Base-by-base conservation (phyloP, 495 filamentous ascomycete species). In the Podospora australis region DNA sequence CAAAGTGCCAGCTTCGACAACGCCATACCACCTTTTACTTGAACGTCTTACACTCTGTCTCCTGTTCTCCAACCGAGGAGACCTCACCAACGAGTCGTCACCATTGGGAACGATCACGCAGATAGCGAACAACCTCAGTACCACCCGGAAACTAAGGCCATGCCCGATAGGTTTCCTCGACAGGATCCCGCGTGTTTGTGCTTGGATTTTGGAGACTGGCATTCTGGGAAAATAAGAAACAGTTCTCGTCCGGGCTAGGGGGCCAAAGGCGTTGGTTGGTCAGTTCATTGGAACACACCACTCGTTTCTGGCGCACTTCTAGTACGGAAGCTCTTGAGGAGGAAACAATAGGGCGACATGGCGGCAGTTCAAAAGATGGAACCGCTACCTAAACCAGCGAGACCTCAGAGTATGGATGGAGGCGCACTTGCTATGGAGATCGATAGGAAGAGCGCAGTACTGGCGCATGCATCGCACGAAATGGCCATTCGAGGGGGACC, bases 301-400 rank as follows among this genome's bases (percentile, higher is more conserved):
- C n/a, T n/a, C n/a, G n/a, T 36, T 34, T 36, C 3, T 36, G 3
- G 26, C 14, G 6, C n/a, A 36, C 32, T 6, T 16, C 32, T 36
- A 8, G 5, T 16, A n/a, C n/a, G 19, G n/a, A 8, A 36, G 38
- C 26, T 22, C 17, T 16, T 6, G 13, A 26, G 23, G 6, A 10
- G 26, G 39, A 25, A 22, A 26, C 23, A 32, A 5, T 7, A n/a
- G n/a, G n/a, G n/a, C 32, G 42, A 32, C 29, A 62, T 62, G 58
- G 51, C 48, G 4, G 41, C 56, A 16, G 53, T 59, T 30, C 55
- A 72, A 43, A 66, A 69, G 51, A 45, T 71, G 32, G 60, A 66
- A 43, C 63, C 62, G 28, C 43, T 58, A 38, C 61, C 66, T n/a
- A 53, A 59, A 39, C 63, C 64, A 43, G 50, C 60, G 32, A 56